A percentile compares a stretch with the other conserved stretches of the same genome.
phyloP scores from a whole-genome alignment of 768 basidiomycete species.

The Auricularia cornea region DNA sequence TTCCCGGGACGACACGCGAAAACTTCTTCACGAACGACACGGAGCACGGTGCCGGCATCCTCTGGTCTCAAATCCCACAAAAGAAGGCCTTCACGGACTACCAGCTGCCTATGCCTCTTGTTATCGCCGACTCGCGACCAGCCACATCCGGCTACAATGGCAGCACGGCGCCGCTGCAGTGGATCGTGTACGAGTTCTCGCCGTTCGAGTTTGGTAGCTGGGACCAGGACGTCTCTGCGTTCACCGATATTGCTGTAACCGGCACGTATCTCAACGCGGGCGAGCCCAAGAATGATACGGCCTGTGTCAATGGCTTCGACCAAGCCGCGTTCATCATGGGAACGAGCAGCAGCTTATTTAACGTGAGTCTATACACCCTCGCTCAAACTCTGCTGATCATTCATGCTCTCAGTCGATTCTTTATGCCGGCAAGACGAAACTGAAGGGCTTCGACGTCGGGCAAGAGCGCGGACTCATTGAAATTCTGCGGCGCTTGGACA shows the following conservation, averaged over 20 bases:
- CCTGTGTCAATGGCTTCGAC: conserved; percentile 70
- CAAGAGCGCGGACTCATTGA: conserved; percentile 17
- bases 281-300: conserved; percentile 39
- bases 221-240: conserved; percentile 38
- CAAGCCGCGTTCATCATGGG: conserved; percentile 70
- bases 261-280: conserved; percentile 62
- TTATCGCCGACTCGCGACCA: conserved; percentile 49
- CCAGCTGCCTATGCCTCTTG: conserved; percentile 57
- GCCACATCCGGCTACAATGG: conserved; percentile 29
- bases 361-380: conserved; percentile 26
- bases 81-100: conserved; percentile 43
- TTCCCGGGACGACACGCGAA: conserved; percentile 49
- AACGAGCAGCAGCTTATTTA: conserved; percentile 62
- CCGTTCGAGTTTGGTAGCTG: conserved; percentile 67
- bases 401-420: conserved; percentile 45
- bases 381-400: neutral
- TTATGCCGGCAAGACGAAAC: conserved; percentile 35
- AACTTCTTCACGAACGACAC: conserved; percentile 56
- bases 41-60: conserved; percentile 63
- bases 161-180: conserved; percentile 41
- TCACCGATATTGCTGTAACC: conserved; percentile 23
- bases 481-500: neutral
- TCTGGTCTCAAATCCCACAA: conserved; percentile 51
- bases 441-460: conserved; percentile 29
- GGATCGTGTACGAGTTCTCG: conserved; percentile 31